Evolutionary conservation across 1,139 yeast genomes (phyloP), one percentile per base, ranked within the genome.

Genomic region (Pichia sp.): DNA sequence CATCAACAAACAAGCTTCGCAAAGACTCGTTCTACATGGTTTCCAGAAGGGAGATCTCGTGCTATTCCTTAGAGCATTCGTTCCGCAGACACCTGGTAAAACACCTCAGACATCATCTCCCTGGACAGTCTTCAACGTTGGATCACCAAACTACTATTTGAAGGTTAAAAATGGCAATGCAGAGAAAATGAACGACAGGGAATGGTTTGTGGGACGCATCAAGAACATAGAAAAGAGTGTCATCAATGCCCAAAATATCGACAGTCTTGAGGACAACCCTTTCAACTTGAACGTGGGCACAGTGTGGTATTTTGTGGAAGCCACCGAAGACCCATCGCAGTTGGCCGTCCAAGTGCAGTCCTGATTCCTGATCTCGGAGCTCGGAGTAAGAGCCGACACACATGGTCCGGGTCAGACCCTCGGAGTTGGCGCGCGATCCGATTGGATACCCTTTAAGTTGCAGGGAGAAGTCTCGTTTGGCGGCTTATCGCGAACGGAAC

Each of bases 51-150:
- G 80, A 15, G 96, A 87, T 53, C 62, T 85, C 47, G 94, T 85
- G 1, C 62, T 88, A 38, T 88, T 88, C 54, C 62, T 88, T 43
- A 95, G 94, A 1, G 85, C 95, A 0, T 33, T 48, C 5, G 5
- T 29, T 14, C n/a, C n/a, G n/a, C n/a, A n/a, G 24, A 10, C 30
- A 22, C 8, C 29, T 21, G 1, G 27, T 13, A 5, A 31, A 48
- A 43, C 79, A 76, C n/a, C n/a, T n/a, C n/a, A n/a, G n/a, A n/a
- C n/a, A n/a, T n/a, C n/a, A n/a, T n/a, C n/a, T 43, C 84, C 88
- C 3, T 84, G 94, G 94, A 91, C 93, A 0, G 91, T 91, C 0
- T 84, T 84, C 61, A 83, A 83, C 49, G 71, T 80, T 32, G 91
- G 86, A 0, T 80, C 87, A 0, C 88, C 91, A 1, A 88, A 83